Base-by-base conservation (phyloP, 768 basidiomycete genomes). In the Tylopilus cervinicoccineus region DNA sequence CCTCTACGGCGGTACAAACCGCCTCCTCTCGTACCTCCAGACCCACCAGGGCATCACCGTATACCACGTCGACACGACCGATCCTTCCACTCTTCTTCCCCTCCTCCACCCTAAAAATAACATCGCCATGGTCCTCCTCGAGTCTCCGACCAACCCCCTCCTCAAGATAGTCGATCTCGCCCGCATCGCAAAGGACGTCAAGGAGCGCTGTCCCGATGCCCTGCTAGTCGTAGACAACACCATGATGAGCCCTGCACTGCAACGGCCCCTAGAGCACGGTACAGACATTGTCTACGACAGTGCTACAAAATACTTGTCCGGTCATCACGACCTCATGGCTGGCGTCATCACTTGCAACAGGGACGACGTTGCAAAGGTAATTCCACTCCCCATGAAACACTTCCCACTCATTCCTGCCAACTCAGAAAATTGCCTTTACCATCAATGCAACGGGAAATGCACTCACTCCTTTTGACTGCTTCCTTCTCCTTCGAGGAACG, bases 211-310 rank as follows among this genome's bases (percentile, higher is more conserved):
- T 16, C 84, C 86, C 8, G 79, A 88, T 60, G 93, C 92, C 2
- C 58, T 93, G 56, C 72, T 94, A 45, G 88, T 94, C 31, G 92
- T 93, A 19, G 96, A 98, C 67, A 98, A 99, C 65, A 98, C 96
- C 51, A 98, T 98, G 96, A 97, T 98, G 95, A 96, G 93, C 63
- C 95, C 96, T 14, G 98, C 97, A 69, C 76, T 98, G 8, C 93
- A 95, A 64, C 74, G 94, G 48, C 96, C 96, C 11, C 79, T 98
- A 31, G 93, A 98, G 61, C 86, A 96, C 47, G 96, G 95, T 14
- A 91, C 91, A 40, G 96, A 99, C 64, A 83, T 99, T 47, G 94
- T 97, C 9, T 99, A 99, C 61, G 96, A 99, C 68, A 94, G 92
- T 50, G 96, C 85, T 10, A 98, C 96, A 20, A 99, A 99, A 65